These are phyloP conservation scores for Pleurotus tuber-regium DNA, from an alignment of 768 basidiomycete species.

Conservation along the genomic window DNA sequence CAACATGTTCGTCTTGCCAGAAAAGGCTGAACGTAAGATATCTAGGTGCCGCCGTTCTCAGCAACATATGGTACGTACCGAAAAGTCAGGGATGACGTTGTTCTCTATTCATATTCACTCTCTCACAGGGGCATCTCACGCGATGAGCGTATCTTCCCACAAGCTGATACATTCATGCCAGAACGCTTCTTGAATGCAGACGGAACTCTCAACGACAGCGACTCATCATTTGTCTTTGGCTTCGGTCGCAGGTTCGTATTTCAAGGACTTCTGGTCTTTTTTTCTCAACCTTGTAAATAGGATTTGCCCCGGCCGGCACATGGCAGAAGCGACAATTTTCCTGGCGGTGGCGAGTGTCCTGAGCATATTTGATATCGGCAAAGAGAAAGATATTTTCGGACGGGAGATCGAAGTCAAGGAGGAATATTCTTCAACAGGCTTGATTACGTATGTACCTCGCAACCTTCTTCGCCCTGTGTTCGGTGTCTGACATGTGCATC, in stretches of 20 bases:
- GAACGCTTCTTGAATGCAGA: slow-evolving; percentile 7
- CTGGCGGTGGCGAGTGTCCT: slow-evolving; percentile 3
- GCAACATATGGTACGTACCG: slow-evolving; percentile 2
- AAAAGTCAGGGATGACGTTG: too few relatives aligned
- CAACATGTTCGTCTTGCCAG: not conserved
- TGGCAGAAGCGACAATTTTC: slow-evolving; percentile 7
- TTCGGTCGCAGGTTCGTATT: slow-evolving; percentile 4
- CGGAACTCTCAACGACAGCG: not conserved
- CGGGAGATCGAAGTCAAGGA: not conserved
- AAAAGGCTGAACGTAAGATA: slow-evolving; percentile 9
- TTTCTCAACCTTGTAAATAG: not conserved
- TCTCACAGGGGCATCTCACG: not conserved
- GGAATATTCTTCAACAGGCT: not conserved
- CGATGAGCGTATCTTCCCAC: not conserved
- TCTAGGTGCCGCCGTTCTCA: slow-evolving; percentile 1
- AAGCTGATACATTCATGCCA: not conserved
- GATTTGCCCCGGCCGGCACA: slow-evolving; percentile 5
- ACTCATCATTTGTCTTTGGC: slow-evolving; percentile 7
- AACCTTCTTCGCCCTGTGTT: not conserved
- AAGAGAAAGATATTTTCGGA: not conserved
- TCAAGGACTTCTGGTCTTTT: not conserved
- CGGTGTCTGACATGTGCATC: not conserved
- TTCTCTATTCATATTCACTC: too few relatives aligned
- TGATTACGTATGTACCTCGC: slow-evolving; percentile 5
- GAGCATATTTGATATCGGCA: not conserved